Percentiles rank a stretch among this genome's conserved stretches.
phyloP scores from a whole-genome alignment of 352 stramenopile species.

The Phytophthora kernoviae region DNA sequence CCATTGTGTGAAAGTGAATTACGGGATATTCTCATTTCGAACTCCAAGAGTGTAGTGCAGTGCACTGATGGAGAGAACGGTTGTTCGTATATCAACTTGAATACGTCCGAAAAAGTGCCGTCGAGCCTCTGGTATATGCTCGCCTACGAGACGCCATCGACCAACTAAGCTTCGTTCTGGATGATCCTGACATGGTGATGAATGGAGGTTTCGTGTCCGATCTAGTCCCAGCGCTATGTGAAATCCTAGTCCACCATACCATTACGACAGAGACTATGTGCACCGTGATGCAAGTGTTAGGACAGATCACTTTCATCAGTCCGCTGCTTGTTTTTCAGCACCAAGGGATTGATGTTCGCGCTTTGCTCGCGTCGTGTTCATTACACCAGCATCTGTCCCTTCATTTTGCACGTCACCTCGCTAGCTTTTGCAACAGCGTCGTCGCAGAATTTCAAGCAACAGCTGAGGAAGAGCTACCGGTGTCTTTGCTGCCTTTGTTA shows the following conservation, averaged over 20 bases:
- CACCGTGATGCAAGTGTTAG: slow-evolving; percentile 24
- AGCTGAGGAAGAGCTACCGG: slow-evolving; percentile 1
- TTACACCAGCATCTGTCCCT: slow-evolving; percentile 30
- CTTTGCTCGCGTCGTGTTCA: slow-evolving; percentile 26
- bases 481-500: slow-evolving; percentile 17
- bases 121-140: slow-evolving; percentile 22
- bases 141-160: slow-evolving; percentile 18
- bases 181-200: slow-evolving; percentile 20
- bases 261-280: slow-evolving; percentile 26
- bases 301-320: slow-evolving; percentile 33
- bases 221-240: slow-evolving; percentile 23
- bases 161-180: slow-evolving; percentile 26
- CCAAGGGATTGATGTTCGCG: slow-evolving; percentile 13
- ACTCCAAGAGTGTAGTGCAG: slow-evolving; percentile 20
- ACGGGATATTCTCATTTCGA: slow-evolving; percentile 16
- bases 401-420: slow-evolving; percentile 15
- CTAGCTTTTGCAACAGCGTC: slow-evolving; percentile 26
- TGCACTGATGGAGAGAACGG: slow-evolving; percentile 6
- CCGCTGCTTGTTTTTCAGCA: slow-evolving; percentile 18
- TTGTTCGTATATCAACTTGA: slow-evolving; percentile 17
- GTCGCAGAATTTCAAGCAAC: slow-evolving; percentile 4
- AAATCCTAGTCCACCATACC: slow-evolving; percentile 30
- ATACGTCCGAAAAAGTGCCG: slow-evolving; percentile 16
- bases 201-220: slow-evolving; percentile 17
- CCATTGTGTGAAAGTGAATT: slow-evolving; percentile 19